Evolutionary conservation across 306 rosid genomes (phyloP).

Genomic region (Lathyrus tuberosus): DNA sequence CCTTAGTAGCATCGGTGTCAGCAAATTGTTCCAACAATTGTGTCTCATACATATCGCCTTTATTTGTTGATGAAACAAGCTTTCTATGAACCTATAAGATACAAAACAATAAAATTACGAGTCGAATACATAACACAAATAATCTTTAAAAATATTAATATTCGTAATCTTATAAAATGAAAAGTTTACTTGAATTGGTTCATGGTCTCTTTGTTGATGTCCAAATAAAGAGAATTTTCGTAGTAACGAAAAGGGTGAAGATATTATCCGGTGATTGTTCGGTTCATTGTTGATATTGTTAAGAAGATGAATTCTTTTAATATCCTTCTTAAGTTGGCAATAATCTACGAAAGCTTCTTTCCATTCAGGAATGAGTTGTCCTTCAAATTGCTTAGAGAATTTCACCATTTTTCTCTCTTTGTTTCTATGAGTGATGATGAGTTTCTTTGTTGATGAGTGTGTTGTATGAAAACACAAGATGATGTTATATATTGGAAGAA

Average conservation of each 20-base stretch:
- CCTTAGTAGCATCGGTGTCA: conserved; percentile 76
- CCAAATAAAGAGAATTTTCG: conserved; percentile 62
- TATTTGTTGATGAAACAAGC: conserved; percentile 74
- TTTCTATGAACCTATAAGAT: conserved; percentile 74
- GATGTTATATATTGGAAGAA: conserved; percentile 59
- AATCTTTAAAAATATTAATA: neutral
- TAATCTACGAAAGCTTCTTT: conserved; percentile 96
- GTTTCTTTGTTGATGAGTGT: conserved; percentile 48
- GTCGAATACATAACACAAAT: neutral
- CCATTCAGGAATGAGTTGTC: conserved; percentile 96
- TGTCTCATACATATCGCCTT: conserved; percentile 88
- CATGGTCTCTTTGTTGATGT: conserved; percentile 75
- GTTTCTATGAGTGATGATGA: conserved; percentile 34
- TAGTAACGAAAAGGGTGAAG: conserved; percentile 59
- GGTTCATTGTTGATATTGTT: conserved; percentile 42
- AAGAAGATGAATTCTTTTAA: conserved; percentile 67
- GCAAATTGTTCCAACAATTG: conserved; percentile 83
- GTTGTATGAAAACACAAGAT: conserved; percentile 55
- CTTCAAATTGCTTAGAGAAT: conserved; percentile 93
- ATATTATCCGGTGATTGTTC: conserved; percentile 34
- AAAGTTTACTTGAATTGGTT: conserved; percentile 76
- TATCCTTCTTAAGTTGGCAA: conserved; percentile 79
- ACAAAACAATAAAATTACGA: neutral
- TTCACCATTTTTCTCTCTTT: conserved; percentile 69
- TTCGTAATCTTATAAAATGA: neutral